These are phyloP conservation scores for Globisporangium abappressorium DNA, from an alignment of 352 stramenopile species.

Conservation along the genomic window DNA sequence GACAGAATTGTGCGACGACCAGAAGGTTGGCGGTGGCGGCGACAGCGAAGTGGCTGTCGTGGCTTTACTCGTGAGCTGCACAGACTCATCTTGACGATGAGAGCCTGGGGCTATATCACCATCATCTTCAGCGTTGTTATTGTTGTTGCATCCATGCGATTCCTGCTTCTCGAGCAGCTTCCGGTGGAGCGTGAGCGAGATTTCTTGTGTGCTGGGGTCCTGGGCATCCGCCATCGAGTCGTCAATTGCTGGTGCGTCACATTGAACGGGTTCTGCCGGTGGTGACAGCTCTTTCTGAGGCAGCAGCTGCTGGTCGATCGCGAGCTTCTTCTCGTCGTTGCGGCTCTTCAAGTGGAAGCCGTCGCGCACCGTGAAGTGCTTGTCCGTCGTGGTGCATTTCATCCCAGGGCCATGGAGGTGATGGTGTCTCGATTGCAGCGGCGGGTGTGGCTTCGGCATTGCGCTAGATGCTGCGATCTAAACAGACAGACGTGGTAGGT, in stretches of 20 bases:
- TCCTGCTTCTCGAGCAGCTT: conserved; percentile 5
- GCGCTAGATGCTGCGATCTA: background rate
- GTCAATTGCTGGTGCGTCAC: background rate
- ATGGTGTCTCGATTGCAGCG: background rate
- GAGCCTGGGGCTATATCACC: too few species aligned
- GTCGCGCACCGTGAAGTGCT: conserved; percentile 62
- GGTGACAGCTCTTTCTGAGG: background rate
- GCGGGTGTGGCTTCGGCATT: conserved; percentile 1
- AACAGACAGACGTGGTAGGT: background rate
- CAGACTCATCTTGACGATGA: too few species aligned
- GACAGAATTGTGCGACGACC: conserved; percentile 11
- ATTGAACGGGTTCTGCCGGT: background rate
- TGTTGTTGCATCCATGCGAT: background rate
- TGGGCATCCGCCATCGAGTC: background rate
- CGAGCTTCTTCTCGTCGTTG: conserved; percentile 44
- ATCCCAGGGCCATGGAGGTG: background rate
- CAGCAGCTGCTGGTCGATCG: conserved; percentile 39
- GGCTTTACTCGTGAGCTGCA: background rate
- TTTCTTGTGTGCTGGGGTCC: background rate
- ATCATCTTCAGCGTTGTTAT: conserved; percentile 1
- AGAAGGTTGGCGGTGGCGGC: background rate
- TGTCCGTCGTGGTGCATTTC: conserved; percentile 13
- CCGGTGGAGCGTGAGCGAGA: background rate
- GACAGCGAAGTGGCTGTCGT: background rate
- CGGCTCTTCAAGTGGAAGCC: conserved; percentile 65